Percentiles rank a stretch among this genome's conserved stretches.
Evolutionary conservation across 805 yeast species (phyloP).

Genomic region (Sugiyamaella floridensis): DNA sequence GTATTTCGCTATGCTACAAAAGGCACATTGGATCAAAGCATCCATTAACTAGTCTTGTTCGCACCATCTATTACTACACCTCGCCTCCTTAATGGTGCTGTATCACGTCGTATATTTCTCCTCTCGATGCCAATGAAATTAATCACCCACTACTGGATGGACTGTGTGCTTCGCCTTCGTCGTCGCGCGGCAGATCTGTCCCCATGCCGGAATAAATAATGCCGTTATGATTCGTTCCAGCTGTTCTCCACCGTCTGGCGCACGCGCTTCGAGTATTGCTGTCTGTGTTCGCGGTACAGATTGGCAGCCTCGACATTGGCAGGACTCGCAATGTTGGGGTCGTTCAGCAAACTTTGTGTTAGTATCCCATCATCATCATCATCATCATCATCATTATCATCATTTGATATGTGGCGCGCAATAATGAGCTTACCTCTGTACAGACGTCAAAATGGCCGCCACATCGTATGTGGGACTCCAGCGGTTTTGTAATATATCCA

Average conservation of each 20-base stretch:
- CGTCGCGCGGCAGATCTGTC: not conserved
- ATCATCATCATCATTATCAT: not conserved
- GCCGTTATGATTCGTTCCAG: slow-evolving; percentile 56
- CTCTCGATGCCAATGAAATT: too few relatives aligned
- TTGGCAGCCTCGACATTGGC: slow-evolving; percentile 98
- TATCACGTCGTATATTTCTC: too few relatives aligned
- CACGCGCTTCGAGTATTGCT: slow-evolving; percentile 85
- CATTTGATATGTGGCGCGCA: not conserved
- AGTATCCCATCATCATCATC: not conserved
- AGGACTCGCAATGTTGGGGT: slow-evolving; percentile 93
- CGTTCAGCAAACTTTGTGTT: slow-evolving; percentile 58
- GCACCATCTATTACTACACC: too few relatives aligned
- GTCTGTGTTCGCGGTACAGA: slow-evolving; percentile 86
- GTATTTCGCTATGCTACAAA: too few relatives aligned
- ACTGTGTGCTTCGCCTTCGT: not conserved
- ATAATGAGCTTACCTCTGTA: slow-evolving; percentile 48
- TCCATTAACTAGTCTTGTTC: too few relatives aligned
- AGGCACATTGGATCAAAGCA: too few relatives aligned
- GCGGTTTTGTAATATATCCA: slow-evolving; percentile 91
- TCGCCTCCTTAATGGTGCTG: too few relatives aligned
- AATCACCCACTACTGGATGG: too few relatives aligned
- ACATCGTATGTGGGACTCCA: slow-evolving; percentile 99
- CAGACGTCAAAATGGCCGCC: slow-evolving; percentile 86
- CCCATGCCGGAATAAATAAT: slow-evolving; percentile 1
- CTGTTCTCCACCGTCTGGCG: slow-evolving; percentile 91